Evolutionary conservation across 2,329 filamentous ascomycete species (phyloP).

Genomic region (Fusarium virguliforme): DNA sequence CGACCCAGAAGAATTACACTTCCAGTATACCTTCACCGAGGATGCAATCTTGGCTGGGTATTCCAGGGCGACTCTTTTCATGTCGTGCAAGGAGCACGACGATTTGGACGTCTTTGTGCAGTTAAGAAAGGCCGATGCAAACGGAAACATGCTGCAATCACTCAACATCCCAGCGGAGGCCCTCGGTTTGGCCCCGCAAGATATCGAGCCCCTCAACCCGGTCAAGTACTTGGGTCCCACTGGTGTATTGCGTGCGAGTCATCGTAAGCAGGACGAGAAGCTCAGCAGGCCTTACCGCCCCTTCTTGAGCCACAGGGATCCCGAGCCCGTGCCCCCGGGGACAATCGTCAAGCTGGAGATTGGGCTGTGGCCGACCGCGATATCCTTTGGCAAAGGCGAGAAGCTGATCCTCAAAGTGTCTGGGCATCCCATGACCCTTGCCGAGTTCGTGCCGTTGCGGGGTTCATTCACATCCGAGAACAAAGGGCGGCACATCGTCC

Average conservation of each 20-base stretch:
- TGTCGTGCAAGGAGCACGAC: constrained; percentile 14
- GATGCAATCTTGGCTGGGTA: neutral
- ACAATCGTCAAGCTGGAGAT: constrained; percentile 14
- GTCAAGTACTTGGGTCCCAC: neutral
- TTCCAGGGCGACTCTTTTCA: neutral
- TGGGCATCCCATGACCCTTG: neutral
- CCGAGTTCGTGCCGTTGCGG: too few species aligned
- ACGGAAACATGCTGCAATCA: neutral
- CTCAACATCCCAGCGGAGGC: neutral
- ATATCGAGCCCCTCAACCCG: neutral
- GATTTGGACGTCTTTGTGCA: constrained; percentile 3
- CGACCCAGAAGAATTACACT: too few species aligned
- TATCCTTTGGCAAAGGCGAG: constrained; percentile 14
- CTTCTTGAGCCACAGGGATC: neutral
- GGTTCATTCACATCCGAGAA: too few species aligned
- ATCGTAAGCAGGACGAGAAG: neutral
- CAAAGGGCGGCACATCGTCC: too few species aligned
- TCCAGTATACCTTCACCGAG: too few species aligned
- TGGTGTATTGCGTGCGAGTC: neutral
- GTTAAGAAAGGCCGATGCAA: neutral
- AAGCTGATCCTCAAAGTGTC: constrained; percentile 7
- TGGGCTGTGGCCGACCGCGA: constrained; percentile 14
- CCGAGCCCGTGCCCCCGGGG: constrained; percentile 1
- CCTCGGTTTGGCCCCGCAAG: neutral
- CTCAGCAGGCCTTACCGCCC: neutral